Conservation (phyloP, 129 eudicot species). For the Flaveria trinervia region DNA sequence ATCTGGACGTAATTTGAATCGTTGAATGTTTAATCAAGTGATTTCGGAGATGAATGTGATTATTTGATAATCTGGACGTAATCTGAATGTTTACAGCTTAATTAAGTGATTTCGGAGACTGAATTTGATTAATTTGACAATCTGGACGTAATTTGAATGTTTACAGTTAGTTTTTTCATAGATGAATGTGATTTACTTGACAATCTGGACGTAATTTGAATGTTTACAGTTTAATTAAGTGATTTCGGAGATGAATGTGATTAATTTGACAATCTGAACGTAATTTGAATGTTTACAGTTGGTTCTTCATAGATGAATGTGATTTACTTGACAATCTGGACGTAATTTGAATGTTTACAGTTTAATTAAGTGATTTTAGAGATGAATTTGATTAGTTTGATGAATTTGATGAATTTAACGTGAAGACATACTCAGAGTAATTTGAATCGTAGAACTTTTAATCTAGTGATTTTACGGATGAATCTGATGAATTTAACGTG, state of each 20-base stretch:
- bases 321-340: too few relatives aligned
- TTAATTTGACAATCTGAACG: too few relatives aligned
- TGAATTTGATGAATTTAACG: conserved; percentile 7
- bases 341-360: too few relatives aligned
- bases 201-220: too few relatives aligned
- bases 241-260: neutral
- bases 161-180: neutral
- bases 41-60: neutral
- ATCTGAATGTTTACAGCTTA: neutral
- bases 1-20: neutral
- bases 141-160: too few relatives aligned
- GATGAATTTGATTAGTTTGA: neutral
- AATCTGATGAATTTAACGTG: conserved; percentile 9
- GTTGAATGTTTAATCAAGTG: neutral
- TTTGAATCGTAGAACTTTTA: too few relatives aligned
- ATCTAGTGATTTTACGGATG: neutral
- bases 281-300: neutral
- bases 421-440: conserved; percentile 37
- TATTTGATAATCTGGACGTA: too few relatives aligned
- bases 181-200: neutral
- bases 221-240: neutral
- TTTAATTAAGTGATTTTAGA: neutral
- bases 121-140: neutral
- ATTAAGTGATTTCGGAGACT: neutral
- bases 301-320: neutral